Base-by-base conservation (phyloP, 2,329 filamentous ascomycete species). In the Sporothrix luriei region DNA sequence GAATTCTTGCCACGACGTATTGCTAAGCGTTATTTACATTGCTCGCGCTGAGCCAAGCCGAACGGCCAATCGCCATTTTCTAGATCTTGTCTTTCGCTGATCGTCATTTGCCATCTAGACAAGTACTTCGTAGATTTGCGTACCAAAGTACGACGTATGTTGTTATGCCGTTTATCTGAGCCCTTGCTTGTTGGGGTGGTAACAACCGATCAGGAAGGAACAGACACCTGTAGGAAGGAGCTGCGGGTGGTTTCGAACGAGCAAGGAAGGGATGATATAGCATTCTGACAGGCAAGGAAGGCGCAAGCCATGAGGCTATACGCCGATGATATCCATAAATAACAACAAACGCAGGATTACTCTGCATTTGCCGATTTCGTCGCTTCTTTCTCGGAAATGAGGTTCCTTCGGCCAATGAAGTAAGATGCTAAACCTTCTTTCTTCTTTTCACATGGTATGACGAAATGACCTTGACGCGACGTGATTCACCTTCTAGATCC, bases 181-280 rank as follows among this genome's bases (percentile, higher is more conserved):
- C 57, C 57, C 38, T 40, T 24, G 2, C 51, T 9, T 26, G 14
- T 29, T 54, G 21, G 24, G 24, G 49, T 0, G 19, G 19, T 46
- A 10, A 16, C 33, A 33, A 33, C 33, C 33, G 5, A 33, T 33
- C 24, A 11, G 38, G 38, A 59, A 43, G n/a, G 38, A 62, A 62
- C 38, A 62, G 57, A 19, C 57, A 16, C 14, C 3, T 4, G 43
- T 1, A 46, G 57, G 57, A 46, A 62, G 21, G 57, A 26, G 38
- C 57, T 46, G 40, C 57, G 21, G 21, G 2, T 24, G 38, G n/a
- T 38, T 46, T 62, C 57, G 43, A 61, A 61, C 33, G 33, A 13
- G 33, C 57, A 46, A 46, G 57, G 57, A 62, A 62, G 57, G 57
- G 57, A 62, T 62, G 57, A 62, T 26, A 21, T 38, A 43, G 21